A percentile compares a stretch with the other conserved stretches of the same genome.
These are phyloP conservation scores for Steccherinum ochraceum DNA, from an alignment of 768 basidiomycete species.

Conservation along the genomic window DNA sequence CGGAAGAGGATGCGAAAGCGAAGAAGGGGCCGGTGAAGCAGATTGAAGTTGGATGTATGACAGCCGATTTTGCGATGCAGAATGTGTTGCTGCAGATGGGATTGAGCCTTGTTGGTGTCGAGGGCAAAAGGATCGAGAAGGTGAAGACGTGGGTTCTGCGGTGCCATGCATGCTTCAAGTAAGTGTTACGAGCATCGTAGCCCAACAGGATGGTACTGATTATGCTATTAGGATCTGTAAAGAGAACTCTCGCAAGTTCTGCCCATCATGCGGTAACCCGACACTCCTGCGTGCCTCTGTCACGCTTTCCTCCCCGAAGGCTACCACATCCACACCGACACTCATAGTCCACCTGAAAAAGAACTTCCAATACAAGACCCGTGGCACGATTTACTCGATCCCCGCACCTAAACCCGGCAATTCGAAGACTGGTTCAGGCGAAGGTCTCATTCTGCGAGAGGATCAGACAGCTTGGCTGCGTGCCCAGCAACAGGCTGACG, in stretches of 20 bases:
- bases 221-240: constrained; percentile 73
- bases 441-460: constrained; percentile 84
- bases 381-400: constrained; percentile 90
- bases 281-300: constrained; percentile 89
- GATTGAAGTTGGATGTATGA: constrained; percentile 86
- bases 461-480: constrained; percentile 86
- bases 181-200: no score
- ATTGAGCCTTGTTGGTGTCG: constrained; percentile 79
- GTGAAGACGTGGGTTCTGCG: constrained; percentile 95
- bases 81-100: constrained; percentile 96
- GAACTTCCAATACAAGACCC: constrained; percentile 90
- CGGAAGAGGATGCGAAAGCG: constrained; percentile 33
- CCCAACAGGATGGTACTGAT: no score
- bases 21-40: constrained; percentile 27
- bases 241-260: constrained; percentile 91
- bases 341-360: constrained; percentile 91
- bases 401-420: constrained; percentile 86
- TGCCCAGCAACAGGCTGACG: constrained; percentile 73
- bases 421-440: constrained; percentile 76
- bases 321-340: constrained; percentile 51
- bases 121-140: constrained; percentile 84
- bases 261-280: constrained; percentile 93
- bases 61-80: constrained; percentile 98
- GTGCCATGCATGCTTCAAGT: constrained; percentile 99
- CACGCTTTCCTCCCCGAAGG: constrained; percentile 65